Evolutionary conservation across 2,329 filamentous ascomycete genomes (phyloP).

Genomic region (Dothiorella sarmentorum): DNA sequence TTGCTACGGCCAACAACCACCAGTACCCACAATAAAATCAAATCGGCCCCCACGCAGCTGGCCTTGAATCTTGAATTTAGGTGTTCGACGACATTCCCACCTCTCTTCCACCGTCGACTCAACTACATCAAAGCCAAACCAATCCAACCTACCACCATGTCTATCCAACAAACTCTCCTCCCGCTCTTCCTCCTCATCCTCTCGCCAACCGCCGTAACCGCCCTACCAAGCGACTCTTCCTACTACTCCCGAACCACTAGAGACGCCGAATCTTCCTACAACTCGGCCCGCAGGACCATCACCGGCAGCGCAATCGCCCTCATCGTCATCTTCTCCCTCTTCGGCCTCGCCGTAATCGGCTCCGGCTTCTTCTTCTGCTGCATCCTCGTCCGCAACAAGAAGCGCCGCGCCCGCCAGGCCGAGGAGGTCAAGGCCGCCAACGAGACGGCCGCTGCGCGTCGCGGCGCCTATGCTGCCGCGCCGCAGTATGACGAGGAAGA

Average conservation of each 20-base stretch:
- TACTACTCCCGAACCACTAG: not conserved
- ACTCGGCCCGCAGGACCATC: not conserved
- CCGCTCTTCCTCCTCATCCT: not conserved
- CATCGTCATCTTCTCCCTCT: not conserved
- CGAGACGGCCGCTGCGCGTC: not conserved
- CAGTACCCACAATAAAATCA: too few relatives aligned
- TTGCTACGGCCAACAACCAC: too few relatives aligned
- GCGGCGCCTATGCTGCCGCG: not conserved
- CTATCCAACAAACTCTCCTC: not conserved
- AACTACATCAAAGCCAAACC: not conserved
- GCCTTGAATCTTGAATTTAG: too few relatives aligned
- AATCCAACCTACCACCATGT: not conserved
- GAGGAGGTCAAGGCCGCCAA: not conserved
- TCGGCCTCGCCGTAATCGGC: not conserved
- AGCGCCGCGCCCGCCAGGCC: not conserved
- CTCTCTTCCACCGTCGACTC: not conserved
- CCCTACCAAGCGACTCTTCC: not conserved
- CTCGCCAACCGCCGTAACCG: not conserved
- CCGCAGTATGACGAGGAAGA: not conserved
- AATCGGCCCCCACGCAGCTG: too few relatives aligned
- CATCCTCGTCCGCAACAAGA: not conserved
- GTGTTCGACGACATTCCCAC: too few relatives aligned
- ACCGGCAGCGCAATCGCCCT: not conserved
- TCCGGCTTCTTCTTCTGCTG: constrained; percentile 4
- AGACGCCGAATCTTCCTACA: too few relatives aligned